Evolutionary conservation across 192 early-diverging fungal genomes (phyloP), one percentile per base, ranked within the genome.

Genomic region (Funneliformis mosseae): DNA sequence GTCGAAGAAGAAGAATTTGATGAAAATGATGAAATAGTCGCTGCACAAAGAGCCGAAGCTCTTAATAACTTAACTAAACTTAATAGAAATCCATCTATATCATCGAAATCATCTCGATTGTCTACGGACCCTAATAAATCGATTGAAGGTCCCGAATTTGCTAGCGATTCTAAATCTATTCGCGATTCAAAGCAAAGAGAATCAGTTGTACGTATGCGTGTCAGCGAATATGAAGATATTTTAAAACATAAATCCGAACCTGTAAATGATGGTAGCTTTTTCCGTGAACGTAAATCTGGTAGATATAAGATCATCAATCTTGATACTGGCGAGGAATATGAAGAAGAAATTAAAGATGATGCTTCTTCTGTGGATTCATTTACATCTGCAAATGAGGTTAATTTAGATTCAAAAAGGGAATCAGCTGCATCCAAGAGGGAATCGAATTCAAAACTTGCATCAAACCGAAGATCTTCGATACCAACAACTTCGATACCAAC

Each of bases 1-100:
- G 66, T 25, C 12, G 69, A 81, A 21, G 72, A 69, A 63, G 81
- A 74, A 4, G 79, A 75, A 33, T 33, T 33, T 39, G 81, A 82
- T 75, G 55, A 69, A 23, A 69, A 59, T n/a, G 41, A 61, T 28
- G 55, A 70, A 71, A 39, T 27, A 43, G 16, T 67, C 42, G 42
- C 55, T n/a, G 28, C 46, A 41, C 5, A 42, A 38, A 33, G 59
- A 21, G 64, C 16, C 21, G 77, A 79, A 50, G 42, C 68, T 18
- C 38, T 70, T 42, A 41, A 42, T 42, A 70, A 43, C 9, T 8
- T 70, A 70, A n/a, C 21, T 43, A 70, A 70, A 8, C 18, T 14
- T 42, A 70, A 41, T 11, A 64, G 63, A 64, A 64, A 21, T 64
- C 11, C 63, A 23, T 64, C 63, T 64, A n/a, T 11, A 64, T 64